Percentiles rank a stretch among this genome's conserved stretches.
These are phyloP conservation scores for Huntiella savannae DNA, from an alignment of 2,329 filamentous ascomycete genomes.

Conservation along the genomic window DNA sequence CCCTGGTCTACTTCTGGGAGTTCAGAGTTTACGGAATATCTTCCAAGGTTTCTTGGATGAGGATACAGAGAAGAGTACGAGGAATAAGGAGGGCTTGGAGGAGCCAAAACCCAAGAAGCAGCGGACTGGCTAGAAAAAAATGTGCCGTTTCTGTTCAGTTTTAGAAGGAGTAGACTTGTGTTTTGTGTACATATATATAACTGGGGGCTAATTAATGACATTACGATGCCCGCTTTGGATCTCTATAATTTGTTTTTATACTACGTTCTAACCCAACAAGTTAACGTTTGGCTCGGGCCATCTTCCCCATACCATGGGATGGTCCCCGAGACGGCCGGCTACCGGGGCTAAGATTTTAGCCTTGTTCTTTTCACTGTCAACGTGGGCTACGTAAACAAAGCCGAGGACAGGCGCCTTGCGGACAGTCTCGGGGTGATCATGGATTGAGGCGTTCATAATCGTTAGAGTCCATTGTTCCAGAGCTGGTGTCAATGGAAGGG, in stretches of 20 bases:
- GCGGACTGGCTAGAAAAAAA: neutral
- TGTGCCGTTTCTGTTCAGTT: too few relatives aligned
- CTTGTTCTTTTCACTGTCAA: constrained; percentile 67
- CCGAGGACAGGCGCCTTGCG: constrained; percentile 73
- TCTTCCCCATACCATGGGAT: constrained; percentile 63
- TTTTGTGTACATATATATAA: neutral
- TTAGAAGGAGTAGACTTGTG: neutral
- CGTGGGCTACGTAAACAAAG: constrained; percentile 80
- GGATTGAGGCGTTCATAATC: constrained; percentile 57
- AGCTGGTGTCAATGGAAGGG: constrained; percentile 41
- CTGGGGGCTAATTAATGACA: neutral
- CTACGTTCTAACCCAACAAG: constrained; percentile 33
- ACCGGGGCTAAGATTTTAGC: constrained; percentile 70
- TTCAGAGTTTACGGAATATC: constrained; percentile 51
- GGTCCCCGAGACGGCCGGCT: constrained; percentile 58
- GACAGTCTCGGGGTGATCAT: constrained; percentile 52
- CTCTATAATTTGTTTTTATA: neutral
- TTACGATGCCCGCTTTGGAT: neutral
- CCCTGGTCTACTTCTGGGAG: constrained; percentile 59
- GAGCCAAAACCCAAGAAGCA: neutral
- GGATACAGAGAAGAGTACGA: neutral
- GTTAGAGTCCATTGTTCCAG: constrained; percentile 72
- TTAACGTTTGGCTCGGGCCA: constrained; percentile 79
- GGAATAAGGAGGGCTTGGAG: neutral
- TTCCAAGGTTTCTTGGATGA: constrained; percentile 41